Evolutionary conservation across 257 asterid genomes (phyloP), one percentile per base, ranked within the genome.

Genomic region (Jacaranda copaia): DNA sequence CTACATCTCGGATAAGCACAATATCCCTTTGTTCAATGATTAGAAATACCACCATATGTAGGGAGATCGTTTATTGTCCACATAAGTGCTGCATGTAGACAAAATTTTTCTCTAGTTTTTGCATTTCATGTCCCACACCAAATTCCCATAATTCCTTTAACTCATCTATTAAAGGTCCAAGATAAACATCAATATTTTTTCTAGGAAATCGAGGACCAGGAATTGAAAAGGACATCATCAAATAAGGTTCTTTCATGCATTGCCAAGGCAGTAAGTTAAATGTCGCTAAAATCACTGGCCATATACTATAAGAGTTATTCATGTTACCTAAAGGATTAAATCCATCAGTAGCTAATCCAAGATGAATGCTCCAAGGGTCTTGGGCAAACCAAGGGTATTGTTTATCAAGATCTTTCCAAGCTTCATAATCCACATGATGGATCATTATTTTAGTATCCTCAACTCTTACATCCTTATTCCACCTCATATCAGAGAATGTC

Each of bases 381-480:
- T 5, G 18, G 32, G 32, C 32, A 25, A 25, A 43, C 12, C 56
- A 60, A 45, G 46, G 32, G 32, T 25, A 25, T 25, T 25, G 32
- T 2, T 25, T 25, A 25, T 70, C 77, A 60, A 77, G 51, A 42
- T 45, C 15, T 70, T 77, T 18, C 72, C 69, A 70, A 8, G 53
- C 46, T 14, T 36, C 20, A 5, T 0, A 36, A 63, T 63, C 49
- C 46, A 49, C 11, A 1, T 15, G 73, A 45, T 59, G 60, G 3
- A 56, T 15, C 70, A 63, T 12, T 35, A 25, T 39, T 2, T 13
- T 51, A 36, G 11, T 46, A 38, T 70, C 72, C 25, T 76, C 39
- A 35, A 55, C 3, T 12, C n/a, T 3, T 5, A 38, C 32, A 3
- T 71, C 51, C 9, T 76, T 55, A 60, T 77, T 69, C 82, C 85